A percentile compares a stretch with the other conserved stretches of the same genome.
These are phyloP conservation scores for Paraleonurus japonicus DNA, from an alignment of 257 asterid genomes.

Conservation along the genomic window DNA sequence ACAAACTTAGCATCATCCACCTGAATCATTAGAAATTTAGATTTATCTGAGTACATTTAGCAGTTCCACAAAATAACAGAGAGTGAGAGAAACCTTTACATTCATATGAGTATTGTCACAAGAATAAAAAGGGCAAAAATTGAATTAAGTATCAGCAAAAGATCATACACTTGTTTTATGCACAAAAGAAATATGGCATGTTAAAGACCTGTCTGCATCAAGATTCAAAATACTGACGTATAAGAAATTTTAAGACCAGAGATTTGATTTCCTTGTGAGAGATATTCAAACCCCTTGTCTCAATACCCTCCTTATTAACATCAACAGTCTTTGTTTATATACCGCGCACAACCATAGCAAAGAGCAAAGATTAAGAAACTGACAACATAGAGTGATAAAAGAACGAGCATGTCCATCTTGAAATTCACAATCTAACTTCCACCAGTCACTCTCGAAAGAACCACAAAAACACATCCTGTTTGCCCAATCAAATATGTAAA, in stretches of 20 bases:
- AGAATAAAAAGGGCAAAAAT: neutral
- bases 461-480: neutral
- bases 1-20: slow-evolving; percentile 5
- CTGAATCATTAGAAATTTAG: neutral
- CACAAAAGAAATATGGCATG: neutral
- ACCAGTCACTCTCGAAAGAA: slow-evolving; percentile 5
- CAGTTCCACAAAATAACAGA: slow-evolving; percentile 1
- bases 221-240: neutral
- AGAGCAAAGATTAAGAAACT: neutral
- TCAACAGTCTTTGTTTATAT: slow-evolving; percentile 1
- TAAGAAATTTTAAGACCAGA: neutral
- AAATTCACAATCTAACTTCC: neutral
- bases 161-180: neutral
- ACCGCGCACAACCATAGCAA: neutral
- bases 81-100: neutral
- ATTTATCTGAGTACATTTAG: neutral
- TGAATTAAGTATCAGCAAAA: neutral
- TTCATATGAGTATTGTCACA: neutral
- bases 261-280: neutral
- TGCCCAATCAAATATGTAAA: neutral
- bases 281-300: slow-evolving; percentile 15
- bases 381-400: neutral
- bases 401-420: neutral
- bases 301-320: neutral
- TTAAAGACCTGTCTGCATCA: neutral